phyloP scores from a whole-genome alignment of 768 basidiomycete species.

The Phallus indusiatus region DNA sequence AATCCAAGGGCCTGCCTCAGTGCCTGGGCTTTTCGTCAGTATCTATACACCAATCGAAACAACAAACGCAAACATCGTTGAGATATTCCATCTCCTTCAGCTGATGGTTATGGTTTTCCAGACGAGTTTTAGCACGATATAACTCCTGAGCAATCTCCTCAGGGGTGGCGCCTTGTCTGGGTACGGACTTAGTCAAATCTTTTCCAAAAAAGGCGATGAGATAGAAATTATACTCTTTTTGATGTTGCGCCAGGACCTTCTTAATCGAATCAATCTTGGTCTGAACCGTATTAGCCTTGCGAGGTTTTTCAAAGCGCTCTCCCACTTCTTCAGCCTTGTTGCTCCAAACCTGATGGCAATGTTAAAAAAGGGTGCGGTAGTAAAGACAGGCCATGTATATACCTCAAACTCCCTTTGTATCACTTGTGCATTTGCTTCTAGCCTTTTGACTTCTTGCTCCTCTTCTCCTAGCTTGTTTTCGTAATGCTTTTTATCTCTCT shows the following conservation, averaged over 20 bases:
- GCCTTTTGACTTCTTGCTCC: constrained; percentile 31
- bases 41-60: not conserved
- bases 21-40: constrained; percentile 32
- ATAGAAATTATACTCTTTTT: constrained; percentile 40
- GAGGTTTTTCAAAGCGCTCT: constrained; percentile 44
- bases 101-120: constrained; percentile 52
- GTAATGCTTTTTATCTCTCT: constrained; percentile 39
- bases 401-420: constrained; percentile 59
- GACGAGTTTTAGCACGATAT: constrained; percentile 48
- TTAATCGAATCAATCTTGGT: constrained; percentile 54
- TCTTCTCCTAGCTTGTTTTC: constrained; percentile 44
- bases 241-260: constrained; percentile 55
- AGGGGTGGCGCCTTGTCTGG: constrained; percentile 65
- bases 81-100: constrained; percentile 53
- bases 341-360: constrained; percentile 46
- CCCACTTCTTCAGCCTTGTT: constrained; percentile 55
- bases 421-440: constrained; percentile 37
- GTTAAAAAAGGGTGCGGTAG: not conserved
- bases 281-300: constrained; percentile 46
- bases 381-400: constrained; percentile 14
- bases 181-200: constrained; percentile 6
- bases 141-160: constrained; percentile 71
- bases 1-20: constrained; percentile 54
- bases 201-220: not conserved
- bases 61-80: constrained; percentile 45